Evolutionary conservation across 106 monocot species (phyloP).

Genomic region (Dendrobium nobile): DNA sequence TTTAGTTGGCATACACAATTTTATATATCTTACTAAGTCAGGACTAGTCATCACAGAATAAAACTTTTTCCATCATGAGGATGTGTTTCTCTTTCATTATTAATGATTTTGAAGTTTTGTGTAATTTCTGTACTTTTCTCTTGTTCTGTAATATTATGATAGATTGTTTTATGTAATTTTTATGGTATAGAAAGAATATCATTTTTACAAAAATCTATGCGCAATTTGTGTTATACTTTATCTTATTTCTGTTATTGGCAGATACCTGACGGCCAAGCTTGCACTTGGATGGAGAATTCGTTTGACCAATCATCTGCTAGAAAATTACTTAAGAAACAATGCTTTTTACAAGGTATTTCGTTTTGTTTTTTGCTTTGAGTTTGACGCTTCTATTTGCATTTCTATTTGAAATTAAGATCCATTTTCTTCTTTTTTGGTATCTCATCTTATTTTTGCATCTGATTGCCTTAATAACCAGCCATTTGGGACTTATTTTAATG

Average conservation of each 20-base stretch:
- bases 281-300: slow-evolving; percentile 96
- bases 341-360: slow-evolving; percentile 88
- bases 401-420: slow-evolving; percentile 4
- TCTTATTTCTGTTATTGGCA: slow-evolving; percentile 23
- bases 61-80: not conserved
- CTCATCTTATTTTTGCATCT: not conserved
- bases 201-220: not conserved
- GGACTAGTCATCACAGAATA: not conserved
- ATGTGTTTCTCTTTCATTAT: not conserved
- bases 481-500: not conserved
- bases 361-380: not conserved
- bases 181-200: not conserved
- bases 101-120: not conserved
- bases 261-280: slow-evolving; percentile 70
- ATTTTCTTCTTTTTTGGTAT: not conserved
- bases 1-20: not conserved
- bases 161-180: not conserved
- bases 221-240: not conserved
- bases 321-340: slow-evolving; percentile 75
- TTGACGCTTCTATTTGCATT: not conserved
- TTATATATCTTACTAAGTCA: not conserved
- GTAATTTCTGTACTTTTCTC: not conserved
- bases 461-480: not conserved
- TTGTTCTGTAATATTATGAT: not conserved
- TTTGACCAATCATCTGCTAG: slow-evolving; percentile 78